Conservation (phyloP, 306 rosid species). For the Cucurbita pepo region DNA sequence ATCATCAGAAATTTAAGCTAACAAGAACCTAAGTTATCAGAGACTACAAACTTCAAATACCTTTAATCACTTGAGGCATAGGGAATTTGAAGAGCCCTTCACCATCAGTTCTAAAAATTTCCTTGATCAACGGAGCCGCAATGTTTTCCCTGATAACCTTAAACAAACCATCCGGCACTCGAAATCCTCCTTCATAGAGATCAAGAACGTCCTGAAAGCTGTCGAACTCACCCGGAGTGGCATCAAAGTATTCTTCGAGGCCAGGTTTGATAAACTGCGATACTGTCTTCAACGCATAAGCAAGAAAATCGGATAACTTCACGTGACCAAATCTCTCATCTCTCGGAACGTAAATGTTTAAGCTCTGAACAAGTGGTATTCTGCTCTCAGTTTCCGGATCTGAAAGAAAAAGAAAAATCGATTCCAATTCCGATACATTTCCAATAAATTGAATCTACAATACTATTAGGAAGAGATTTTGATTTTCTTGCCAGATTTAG, state of each 20-base stretch:
- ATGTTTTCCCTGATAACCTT: slow-evolving; percentile 33
- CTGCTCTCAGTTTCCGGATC: slow-evolving; percentile 51
- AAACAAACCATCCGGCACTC: slow-evolving; percentile 31
- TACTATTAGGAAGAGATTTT: not conserved
- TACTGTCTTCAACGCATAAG: slow-evolving; percentile 50
- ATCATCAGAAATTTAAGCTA: not conserved
- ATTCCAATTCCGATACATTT: too few relatives aligned
- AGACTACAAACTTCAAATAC: slow-evolving; percentile 13
- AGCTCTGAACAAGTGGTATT: slow-evolving; percentile 31
- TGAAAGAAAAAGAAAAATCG: slow-evolving; percentile 1
- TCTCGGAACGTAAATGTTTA: slow-evolving; percentile 73
- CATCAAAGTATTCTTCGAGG: slow-evolving; percentile 41
- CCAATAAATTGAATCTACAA: not conserved
- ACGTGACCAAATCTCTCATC: slow-evolving; percentile 75
- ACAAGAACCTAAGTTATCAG: not conserved
- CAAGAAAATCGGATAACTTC: slow-evolving; percentile 72
- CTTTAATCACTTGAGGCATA: slow-evolving; percentile 71
- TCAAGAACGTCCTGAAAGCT: slow-evolving; percentile 44
- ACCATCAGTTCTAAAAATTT: slow-evolving; percentile 59
- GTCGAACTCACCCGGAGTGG: slow-evolving; percentile 44
- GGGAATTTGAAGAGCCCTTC: slow-evolving; percentile 49
- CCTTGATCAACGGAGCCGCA: slow-evolving; percentile 47
- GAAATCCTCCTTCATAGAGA: slow-evolving; percentile 66
- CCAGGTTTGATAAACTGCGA: slow-evolving; percentile 58
- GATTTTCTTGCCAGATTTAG: slow-evolving; percentile 27